phyloP scores from a whole-genome alignment of 2,329 filamentous ascomycete genomes.

The Sordariomycetes sp. region DNA sequence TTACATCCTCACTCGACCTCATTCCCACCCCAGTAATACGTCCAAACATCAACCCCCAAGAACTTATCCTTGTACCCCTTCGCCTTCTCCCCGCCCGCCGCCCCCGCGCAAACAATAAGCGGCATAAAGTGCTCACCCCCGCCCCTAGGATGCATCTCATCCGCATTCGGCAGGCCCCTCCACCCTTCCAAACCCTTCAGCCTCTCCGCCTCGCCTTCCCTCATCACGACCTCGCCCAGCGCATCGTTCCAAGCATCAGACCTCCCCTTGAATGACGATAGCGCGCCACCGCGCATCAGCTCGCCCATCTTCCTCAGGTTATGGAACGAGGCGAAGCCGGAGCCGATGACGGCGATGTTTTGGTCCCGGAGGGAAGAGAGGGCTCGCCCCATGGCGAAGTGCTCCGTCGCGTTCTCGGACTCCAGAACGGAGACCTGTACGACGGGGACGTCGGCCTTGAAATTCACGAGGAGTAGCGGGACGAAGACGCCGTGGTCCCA shows the following conservation, averaged over 20 bases:
- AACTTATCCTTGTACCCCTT: slow-evolving; percentile 34
- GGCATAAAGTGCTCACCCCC: slow-evolving; percentile 48
- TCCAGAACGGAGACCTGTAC: slow-evolving; percentile 42
- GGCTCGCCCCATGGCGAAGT: slow-evolving; percentile 39
- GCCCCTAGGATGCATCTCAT: slow-evolving; percentile 37
- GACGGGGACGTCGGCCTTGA: slow-evolving; percentile 36
- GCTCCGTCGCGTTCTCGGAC: slow-evolving; percentile 32
- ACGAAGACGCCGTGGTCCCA: slow-evolving; percentile 52
- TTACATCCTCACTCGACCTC: slow-evolving; percentile 3
- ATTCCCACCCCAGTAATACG: slow-evolving; percentile 37
- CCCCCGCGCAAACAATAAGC: slow-evolving; percentile 40
- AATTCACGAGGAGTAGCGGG: slow-evolving; percentile 39
- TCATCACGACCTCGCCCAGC: slow-evolving; percentile 24
- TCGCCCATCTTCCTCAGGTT: slow-evolving; percentile 34
- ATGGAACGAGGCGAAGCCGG: slow-evolving; percentile 45
- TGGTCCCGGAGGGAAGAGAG: slow-evolving; percentile 32
- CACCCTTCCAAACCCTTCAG: slow-evolving; percentile 27
- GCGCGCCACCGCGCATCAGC: slow-evolving; percentile 12
- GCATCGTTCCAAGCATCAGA: slow-evolving; percentile 30
- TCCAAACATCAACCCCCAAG: slow-evolving; percentile 33
- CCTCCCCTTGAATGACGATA: slow-evolving; percentile 11
- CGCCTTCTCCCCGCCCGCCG: slow-evolving; percentile 24
- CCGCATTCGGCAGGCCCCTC: slow-evolving; percentile 31
- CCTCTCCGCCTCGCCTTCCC: slow-evolving; percentile 16
- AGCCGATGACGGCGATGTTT: slow-evolving; percentile 46